These are phyloP conservation scores for Steccherinum ochraceum DNA, from an alignment of 768 basidiomycete species.

Conservation along the genomic window DNA sequence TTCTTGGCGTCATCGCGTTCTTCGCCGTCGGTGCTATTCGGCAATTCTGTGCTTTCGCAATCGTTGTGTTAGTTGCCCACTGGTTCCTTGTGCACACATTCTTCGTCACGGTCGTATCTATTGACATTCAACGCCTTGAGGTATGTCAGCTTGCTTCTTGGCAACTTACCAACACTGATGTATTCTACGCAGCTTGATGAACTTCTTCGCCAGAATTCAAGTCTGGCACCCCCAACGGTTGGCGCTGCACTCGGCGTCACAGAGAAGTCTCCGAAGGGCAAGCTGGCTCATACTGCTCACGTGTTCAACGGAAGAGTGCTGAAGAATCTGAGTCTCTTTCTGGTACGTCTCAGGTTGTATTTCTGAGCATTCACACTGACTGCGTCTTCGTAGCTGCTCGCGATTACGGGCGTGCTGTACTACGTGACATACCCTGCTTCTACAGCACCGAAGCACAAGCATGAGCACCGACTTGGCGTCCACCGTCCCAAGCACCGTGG, in stretches of 20 bases:
- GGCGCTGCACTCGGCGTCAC: background rate
- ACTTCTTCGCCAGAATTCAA: constrained; percentile 68
- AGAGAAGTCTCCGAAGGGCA: background rate
- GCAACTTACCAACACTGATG: constrained; percentile 6
- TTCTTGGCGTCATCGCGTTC: constrained; percentile 70
- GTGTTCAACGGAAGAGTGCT: constrained; percentile 60
- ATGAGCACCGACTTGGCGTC: constrained; percentile 14
- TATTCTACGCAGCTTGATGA: constrained; percentile 61
- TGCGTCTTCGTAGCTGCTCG: constrained; percentile 53
- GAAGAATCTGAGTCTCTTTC: constrained; percentile 74
- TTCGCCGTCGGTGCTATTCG: constrained; percentile 77
- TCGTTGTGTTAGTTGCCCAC: constrained; percentile 91
- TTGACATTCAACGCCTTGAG: constrained; percentile 93
- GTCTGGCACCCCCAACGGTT: constrained; percentile 37
- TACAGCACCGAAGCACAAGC: constrained; percentile 12
- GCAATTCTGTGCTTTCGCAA: constrained; percentile 90
- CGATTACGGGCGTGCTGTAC: constrained; percentile 70
- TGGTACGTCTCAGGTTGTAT: constrained; percentile 38
- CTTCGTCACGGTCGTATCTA: constrained; percentile 90
- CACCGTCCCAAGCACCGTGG: constrained; percentile 20
- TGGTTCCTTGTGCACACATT: constrained; percentile 98
- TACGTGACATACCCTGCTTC: constrained; percentile 55
- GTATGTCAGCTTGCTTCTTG: constrained; percentile 28
- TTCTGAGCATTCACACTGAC: background rate
- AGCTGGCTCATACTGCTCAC: constrained; percentile 3